These are phyloP conservation scores for Umbelopsis sp. DNA, from an alignment of 192 early-diverging fungal genomes.

Conservation along the genomic window DNA sequence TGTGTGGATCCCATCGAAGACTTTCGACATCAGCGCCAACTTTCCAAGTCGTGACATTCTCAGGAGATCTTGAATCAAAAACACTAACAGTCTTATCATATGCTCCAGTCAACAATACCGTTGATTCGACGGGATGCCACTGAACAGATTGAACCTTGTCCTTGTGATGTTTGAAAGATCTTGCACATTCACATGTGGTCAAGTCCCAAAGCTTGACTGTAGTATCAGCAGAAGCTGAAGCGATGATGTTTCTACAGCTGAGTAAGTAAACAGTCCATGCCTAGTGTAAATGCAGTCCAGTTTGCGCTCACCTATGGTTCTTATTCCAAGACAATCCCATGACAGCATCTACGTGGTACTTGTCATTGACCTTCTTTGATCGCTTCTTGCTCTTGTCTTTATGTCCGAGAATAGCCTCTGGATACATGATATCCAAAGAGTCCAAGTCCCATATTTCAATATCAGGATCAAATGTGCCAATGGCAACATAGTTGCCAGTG, in stretches of 20 bases:
- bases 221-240: constrained; percentile 93
- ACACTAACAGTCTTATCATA: constrained; percentile 89
- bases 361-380: constrained; percentile 61
- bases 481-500: constrained; percentile 89
- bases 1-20: constrained; percentile 89
- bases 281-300: not conserved
- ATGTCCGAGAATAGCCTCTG: constrained; percentile 86
- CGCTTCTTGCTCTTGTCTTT: constrained; percentile 52
- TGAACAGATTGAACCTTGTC: constrained; percentile 88
- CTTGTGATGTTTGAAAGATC: constrained; percentile 84
- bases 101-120: constrained; percentile 86
- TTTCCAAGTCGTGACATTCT: constrained; percentile 65
- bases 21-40: constrained; percentile 88
- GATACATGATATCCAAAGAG: constrained; percentile 86
- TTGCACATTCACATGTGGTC: constrained; percentile 64
- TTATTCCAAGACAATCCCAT: constrained; percentile 96
- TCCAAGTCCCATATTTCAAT: constrained; percentile 99
- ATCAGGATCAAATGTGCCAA: constrained; percentile 96
- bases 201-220: constrained; percentile 99
- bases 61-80: constrained; percentile 91
- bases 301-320: constrained; percentile 42
- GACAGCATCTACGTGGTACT: constrained; percentile 94
- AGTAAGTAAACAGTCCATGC: not conserved
- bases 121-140: constrained; percentile 90
- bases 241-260: constrained; percentile 61